These are phyloP conservation scores for Paraleonurus japonicus DNA, from an alignment of 257 asterid species.

Conservation along the genomic window DNA sequence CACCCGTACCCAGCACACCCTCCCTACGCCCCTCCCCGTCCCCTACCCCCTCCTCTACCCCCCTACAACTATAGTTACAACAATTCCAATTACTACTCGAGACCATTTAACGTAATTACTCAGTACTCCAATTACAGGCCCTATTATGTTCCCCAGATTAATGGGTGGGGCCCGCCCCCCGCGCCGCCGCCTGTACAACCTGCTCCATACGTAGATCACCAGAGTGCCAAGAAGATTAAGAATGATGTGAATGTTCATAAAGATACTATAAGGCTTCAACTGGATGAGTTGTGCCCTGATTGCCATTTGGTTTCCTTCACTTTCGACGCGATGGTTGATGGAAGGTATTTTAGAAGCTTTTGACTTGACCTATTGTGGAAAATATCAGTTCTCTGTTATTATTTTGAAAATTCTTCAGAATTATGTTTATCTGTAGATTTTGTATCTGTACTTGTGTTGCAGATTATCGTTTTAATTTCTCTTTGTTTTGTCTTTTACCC, in stretches of 20 bases:
- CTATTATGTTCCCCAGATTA: slow-evolving; percentile 41
- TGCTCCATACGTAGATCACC: slow-evolving; percentile 83
- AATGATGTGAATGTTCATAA: slow-evolving; percentile 86
- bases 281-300: slow-evolving; percentile 55
- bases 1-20: slow-evolving; percentile 35
- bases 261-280: slow-evolving; percentile 63
- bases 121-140: slow-evolving; percentile 50
- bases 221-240: slow-evolving; percentile 74
- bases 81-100: slow-evolving; percentile 35
- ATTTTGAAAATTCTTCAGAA: not conserved
- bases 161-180: slow-evolving; percentile 46
- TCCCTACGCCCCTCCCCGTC: slow-evolving; percentile 34
- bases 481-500: not conserved
- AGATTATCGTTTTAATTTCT: not conserved
- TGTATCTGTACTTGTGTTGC: not conserved
- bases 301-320: slow-evolving; percentile 70
- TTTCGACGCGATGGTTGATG: slow-evolving; percentile 88
- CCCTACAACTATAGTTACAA: slow-evolving; percentile 37
- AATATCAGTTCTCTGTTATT: not conserved
- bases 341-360: slow-evolving; percentile 48
- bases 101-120: slow-evolving; percentile 35
- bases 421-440: not conserved
- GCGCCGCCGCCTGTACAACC: slow-evolving; percentile 38
- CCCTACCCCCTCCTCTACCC: slow-evolving; percentile 31
- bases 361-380: not conserved